Conservation (phyloP, 352 stramenopile species). For the Thraustochytrium striatum region DNA sequence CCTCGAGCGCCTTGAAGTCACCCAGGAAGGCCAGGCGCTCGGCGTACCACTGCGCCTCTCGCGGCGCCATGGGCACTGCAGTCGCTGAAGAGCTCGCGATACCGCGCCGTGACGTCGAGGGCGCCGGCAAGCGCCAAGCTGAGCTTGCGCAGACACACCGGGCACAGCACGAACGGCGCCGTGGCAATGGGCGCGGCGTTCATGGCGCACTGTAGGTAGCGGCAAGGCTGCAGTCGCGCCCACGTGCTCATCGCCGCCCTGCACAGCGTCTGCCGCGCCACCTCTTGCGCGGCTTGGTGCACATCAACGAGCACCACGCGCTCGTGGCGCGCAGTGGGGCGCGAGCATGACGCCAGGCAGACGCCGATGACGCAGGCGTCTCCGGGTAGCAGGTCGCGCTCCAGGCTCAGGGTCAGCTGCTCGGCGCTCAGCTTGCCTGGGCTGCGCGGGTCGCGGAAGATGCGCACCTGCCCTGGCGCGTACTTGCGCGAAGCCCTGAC, state of each 20-base stretch:
- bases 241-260: background rate
- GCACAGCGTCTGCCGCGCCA: background rate
- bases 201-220: conserved; percentile 29
- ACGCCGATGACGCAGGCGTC: background rate
- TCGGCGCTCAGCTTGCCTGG: background rate
- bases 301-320: background rate
- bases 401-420: background rate
- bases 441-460: background rate
- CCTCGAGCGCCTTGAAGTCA: background rate
- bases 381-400: background rate
- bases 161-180: conserved; percentile 15
- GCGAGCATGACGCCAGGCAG: background rate
- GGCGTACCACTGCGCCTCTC: conserved; percentile 18
- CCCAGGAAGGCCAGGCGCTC: conserved; percentile 19
- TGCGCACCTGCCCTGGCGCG: background rate
- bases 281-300: background rate
- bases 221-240: background rate
- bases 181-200: background rate
- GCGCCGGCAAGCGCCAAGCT: background rate
- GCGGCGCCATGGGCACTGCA: background rate
- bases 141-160: conserved; percentile 26
- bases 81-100: background rate
- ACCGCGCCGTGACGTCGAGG: background rate
- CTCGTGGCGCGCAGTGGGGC: background rate
- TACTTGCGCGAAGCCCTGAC: background rate